Conservation (phyloP, 2,329 filamentous ascomycete species). For the Biscogniauxia marginata region DNA sequence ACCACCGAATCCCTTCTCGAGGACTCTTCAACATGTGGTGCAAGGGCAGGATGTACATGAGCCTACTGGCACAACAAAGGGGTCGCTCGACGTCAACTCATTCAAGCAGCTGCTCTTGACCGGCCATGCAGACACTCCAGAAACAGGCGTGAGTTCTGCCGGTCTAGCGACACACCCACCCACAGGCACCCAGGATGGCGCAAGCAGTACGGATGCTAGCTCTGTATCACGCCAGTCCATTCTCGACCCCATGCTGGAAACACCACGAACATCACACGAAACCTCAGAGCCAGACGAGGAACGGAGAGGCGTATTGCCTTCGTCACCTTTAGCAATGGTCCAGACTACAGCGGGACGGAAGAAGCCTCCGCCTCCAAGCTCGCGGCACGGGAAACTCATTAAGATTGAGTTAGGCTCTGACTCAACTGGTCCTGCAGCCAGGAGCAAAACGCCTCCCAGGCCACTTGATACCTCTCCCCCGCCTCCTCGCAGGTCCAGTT, state of each 20-base stretch:
- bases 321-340: constrained; percentile 24
- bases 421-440: constrained; percentile 28
- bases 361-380: constrained; percentile 70
- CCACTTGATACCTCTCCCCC: constrained; percentile 21
- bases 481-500: constrained; percentile 20
- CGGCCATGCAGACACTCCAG: constrained; percentile 52
- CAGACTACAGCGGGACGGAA: constrained; percentile 34
- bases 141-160: constrained; percentile 19
- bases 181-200: constrained; percentile 36
- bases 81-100: constrained; percentile 70
- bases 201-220: constrained; percentile 57
- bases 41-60: constrained; percentile 33
- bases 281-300: constrained; percentile 52
- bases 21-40: constrained; percentile 53
- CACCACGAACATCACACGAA: constrained; percentile 59
- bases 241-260: constrained; percentile 50
- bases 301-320: constrained; percentile 34
- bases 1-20: constrained; percentile 56
- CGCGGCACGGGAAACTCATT: constrained; percentile 75
- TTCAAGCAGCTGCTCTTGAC: constrained; percentile 77
- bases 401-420: constrained; percentile 46
- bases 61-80: constrained; percentile 34
- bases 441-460: constrained; percentile 9
- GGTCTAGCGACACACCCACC: constrained; percentile 21
- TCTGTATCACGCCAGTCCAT: constrained; percentile 60